phyloP scores from a whole-genome alignment of 805 yeast genomes.

The Deakozyma indianensis region DNA sequence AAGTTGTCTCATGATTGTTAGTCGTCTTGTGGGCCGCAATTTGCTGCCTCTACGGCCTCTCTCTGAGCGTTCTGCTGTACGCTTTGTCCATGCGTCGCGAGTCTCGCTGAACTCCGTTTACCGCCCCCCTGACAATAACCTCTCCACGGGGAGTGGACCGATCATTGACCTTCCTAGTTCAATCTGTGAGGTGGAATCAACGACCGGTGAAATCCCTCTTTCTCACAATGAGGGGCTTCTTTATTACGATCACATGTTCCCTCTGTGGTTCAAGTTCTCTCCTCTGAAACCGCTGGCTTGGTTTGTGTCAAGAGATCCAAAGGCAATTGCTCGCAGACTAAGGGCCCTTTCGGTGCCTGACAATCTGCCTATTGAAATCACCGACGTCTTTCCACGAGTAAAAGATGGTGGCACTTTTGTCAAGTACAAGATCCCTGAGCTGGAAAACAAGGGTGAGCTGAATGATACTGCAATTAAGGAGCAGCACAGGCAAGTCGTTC shows the following conservation, averaged over 20 bases:
- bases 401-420: conserved; percentile 95
- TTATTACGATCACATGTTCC: conserved; percentile 5
- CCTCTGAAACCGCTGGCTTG: conserved; percentile 2
- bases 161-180: too few relatives aligned
- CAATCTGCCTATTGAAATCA: conserved; percentile 26
- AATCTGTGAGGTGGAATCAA: background rate
- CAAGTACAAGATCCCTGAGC: conserved; percentile 37
- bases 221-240: conserved; percentile 3
- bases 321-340: background rate
- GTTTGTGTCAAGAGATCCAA: conserved; percentile 1
- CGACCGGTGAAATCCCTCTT: conserved; percentile 5
- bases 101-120: too few relatives aligned
- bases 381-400: conserved; percentile 50
- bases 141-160: too few relatives aligned
- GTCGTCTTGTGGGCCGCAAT: too few relatives aligned
- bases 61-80: too few relatives aligned
- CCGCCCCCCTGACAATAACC: too few relatives aligned
- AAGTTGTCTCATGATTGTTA: too few relatives aligned
- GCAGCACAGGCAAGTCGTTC: background rate
- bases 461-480: background rate
- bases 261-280: conserved; percentile 4
- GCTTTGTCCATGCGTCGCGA: too few relatives aligned
- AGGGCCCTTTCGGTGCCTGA: conserved; percentile 11
- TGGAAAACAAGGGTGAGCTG: background rate
- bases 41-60: too few relatives aligned